phyloP scores from a whole-genome alignment of 345 rosid species.

The Microcos paniculata region DNA sequence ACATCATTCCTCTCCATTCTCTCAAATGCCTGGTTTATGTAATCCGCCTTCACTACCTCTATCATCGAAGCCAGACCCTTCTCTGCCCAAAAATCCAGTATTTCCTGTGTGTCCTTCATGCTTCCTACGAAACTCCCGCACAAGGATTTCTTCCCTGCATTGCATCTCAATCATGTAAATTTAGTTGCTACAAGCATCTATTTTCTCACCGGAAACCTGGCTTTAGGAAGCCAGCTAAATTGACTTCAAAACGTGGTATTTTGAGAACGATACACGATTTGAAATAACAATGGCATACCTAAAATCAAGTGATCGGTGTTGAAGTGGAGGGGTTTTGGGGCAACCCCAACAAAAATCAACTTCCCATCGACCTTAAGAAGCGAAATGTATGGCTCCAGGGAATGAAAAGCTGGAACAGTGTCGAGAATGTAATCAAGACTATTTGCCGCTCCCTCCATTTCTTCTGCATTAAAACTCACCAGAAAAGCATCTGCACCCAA shows the following conservation, averaged over 20 bases:
- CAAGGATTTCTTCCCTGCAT: slow-evolving; percentile 54
- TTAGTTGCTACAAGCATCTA: neutral
- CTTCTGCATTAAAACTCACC: slow-evolving; percentile 39
- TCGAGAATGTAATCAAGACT: slow-evolving; percentile 51
- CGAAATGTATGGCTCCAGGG: slow-evolving; percentile 37
- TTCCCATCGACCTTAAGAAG: slow-evolving; percentile 49
- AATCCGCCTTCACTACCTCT: slow-evolving; percentile 58
- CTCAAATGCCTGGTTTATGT: slow-evolving; percentile 51
- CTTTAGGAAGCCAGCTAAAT: too few species aligned
- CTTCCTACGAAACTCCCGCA: slow-evolving; percentile 61
- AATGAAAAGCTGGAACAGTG: slow-evolving; percentile 46
- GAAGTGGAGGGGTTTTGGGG: slow-evolving; percentile 40
- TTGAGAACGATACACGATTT: neutral
- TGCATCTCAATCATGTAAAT: neutral
- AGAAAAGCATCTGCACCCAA: slow-evolving; percentile 46
- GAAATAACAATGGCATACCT: slow-evolving; percentile 23
- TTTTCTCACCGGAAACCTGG: neutral
- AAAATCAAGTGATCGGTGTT: slow-evolving; percentile 27
- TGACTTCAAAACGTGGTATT: too few species aligned
- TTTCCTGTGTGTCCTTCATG: slow-evolving; percentile 55
- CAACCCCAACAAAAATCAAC: slow-evolving; percentile 43
- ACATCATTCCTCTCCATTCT: slow-evolving; percentile 67
- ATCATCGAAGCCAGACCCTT: slow-evolving; percentile 53
- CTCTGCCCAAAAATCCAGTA: slow-evolving; percentile 49
- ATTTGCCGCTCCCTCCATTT: slow-evolving; percentile 37